Evolutionary conservation across 768 basidiomycete species (phyloP).

Genomic region (Pleurotus citrinopileatus): DNA sequence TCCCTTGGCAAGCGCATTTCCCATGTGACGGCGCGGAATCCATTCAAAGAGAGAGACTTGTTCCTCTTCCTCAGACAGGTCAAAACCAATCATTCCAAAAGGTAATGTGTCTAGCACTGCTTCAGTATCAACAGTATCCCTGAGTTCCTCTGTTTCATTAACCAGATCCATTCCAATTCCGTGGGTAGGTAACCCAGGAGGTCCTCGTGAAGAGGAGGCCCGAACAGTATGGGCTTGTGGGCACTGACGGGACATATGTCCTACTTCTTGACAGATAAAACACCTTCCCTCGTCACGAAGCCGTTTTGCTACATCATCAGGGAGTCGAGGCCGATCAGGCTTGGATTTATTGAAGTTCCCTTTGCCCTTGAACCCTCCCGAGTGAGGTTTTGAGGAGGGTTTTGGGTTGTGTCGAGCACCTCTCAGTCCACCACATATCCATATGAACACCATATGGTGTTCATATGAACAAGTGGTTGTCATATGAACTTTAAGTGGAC

Average conservation of each 20-base stretch:
- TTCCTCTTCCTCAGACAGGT: not conserved
- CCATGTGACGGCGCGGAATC: no score
- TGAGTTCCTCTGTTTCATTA: not conserved
- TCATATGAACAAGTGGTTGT: no score
- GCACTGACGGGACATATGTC: constrained; percentile 28
- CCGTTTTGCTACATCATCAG: constrained; percentile 12
- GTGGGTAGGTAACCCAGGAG: not conserved
- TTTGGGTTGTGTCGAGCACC: not conserved
- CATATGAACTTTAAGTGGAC: no score
- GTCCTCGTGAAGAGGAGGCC: not conserved
- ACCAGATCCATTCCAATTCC: not conserved
- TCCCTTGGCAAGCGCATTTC: no score
- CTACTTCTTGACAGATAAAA: constrained; percentile 23
- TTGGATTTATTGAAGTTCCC: not conserved
- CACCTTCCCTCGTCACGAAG: constrained; percentile 21
- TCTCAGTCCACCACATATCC: no score
- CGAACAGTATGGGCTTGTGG: constrained; percentile 19
- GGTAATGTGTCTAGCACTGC: not conserved
- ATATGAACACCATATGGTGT: no score
- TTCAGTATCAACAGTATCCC: not conserved
- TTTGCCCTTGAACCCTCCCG: not conserved
- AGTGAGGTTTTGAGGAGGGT: not conserved
- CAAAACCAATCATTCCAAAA: not conserved
- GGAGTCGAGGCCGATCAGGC: not conserved
- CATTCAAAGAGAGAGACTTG: not conserved